Percentiles rank a stretch among this genome's conserved stretches.
Evolutionary conservation across 2,329 filamentous ascomycete species (phyloP).

Genomic region (Cladophialophora immunda): DNA sequence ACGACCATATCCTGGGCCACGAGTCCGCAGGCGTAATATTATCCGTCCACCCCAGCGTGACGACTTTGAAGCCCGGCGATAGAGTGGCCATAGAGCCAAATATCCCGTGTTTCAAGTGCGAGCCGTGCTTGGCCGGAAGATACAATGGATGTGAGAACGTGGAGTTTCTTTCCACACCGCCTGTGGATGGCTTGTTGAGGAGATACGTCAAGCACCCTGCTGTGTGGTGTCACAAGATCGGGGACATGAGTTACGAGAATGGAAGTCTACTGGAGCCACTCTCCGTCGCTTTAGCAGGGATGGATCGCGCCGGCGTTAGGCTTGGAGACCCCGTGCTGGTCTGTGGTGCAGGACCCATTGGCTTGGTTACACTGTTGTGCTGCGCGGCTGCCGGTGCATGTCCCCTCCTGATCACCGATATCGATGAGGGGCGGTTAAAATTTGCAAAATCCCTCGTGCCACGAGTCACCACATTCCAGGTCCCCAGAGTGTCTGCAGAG

Average conservation of each 20-base stretch:
- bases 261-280: constrained; percentile 91
- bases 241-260: constrained; percentile 88
- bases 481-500: constrained; percentile 62
- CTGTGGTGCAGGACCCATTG: constrained; percentile 93
- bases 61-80: constrained; percentile 80
- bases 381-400: constrained; percentile 85
- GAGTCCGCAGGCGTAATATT: constrained; percentile 84
- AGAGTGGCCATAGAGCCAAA: constrained; percentile 94
- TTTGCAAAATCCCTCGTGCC: constrained; percentile 88
- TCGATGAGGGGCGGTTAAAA: constrained; percentile 82
- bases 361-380: constrained; percentile 86
- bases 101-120: constrained; percentile 88
- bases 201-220: constrained; percentile 96
- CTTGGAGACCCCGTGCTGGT: constrained; percentile 89
- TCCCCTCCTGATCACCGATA: constrained; percentile 92
- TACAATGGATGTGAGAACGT: constrained; percentile 95
- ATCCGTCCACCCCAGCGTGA: constrained; percentile 79
- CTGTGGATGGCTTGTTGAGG: constrained; percentile 83
- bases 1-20: constrained; percentile 91
- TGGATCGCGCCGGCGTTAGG: constrained; percentile 81
- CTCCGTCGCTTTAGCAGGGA: constrained; percentile 84
- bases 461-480: constrained; percentile 75
- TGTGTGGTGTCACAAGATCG: constrained; percentile 95
- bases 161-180: constrained; percentile 88
- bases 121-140: constrained; percentile 87